A percentile compares a stretch with the other conserved stretches of the same genome.
These are phyloP conservation scores for Hyphodiscus sp. DNA, from an alignment of 2,329 filamentous ascomycete species.

Conservation along the genomic window DNA sequence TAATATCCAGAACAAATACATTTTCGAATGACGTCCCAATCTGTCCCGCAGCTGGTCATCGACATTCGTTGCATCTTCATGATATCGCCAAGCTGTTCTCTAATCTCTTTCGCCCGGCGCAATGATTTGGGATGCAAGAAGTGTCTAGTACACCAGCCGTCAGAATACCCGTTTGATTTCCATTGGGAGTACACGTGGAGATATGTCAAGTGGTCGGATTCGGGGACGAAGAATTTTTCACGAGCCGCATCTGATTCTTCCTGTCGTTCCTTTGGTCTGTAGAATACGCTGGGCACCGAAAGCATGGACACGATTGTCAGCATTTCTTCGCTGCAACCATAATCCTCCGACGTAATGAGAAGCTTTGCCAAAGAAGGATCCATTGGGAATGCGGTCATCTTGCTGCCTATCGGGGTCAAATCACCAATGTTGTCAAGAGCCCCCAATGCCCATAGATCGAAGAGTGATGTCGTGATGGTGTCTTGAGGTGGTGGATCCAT, in stretches of 20 bases:
- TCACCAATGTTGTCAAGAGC: slow-evolving; percentile 92
- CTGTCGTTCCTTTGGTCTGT: slow-evolving; percentile 90
- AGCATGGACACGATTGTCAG: slow-evolving; percentile 97
- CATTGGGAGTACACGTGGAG: slow-evolving; percentile 95
- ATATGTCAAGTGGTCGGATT: slow-evolving; percentile 93
- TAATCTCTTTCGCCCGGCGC: slow-evolving; percentile 84
- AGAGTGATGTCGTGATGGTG: slow-evolving; percentile 93
- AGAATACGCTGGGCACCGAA: slow-evolving; percentile 93
- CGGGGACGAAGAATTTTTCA: slow-evolving; percentile 97
- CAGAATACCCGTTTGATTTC: slow-evolving; percentile 83
- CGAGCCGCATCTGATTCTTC: slow-evolving; percentile 93
- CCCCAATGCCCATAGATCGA: slow-evolving; percentile 94
- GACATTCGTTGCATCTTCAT: slow-evolving; percentile 91
- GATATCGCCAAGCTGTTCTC: slow-evolving; percentile 89
- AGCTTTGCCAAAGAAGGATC: slow-evolving; percentile 93
- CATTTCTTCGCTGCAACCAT: slow-evolving; percentile 95
- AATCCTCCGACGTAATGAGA: slow-evolving; percentile 83
- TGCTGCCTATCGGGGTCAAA: slow-evolving; percentile 76
- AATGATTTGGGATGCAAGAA: slow-evolving; percentile 95
- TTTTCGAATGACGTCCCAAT: slow-evolving; percentile 93
- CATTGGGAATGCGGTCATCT: slow-evolving; percentile 98
- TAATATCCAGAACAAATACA: slow-evolving; percentile 98
- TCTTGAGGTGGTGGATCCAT: slow-evolving; percentile 99
- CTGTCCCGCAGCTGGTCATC: slow-evolving; percentile 82
- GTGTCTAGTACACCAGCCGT: slow-evolving; percentile 88